Evolutionary conservation across 176 grass and related monocot species (phyloP).

Genomic region (Oryza australiensis): DNA sequence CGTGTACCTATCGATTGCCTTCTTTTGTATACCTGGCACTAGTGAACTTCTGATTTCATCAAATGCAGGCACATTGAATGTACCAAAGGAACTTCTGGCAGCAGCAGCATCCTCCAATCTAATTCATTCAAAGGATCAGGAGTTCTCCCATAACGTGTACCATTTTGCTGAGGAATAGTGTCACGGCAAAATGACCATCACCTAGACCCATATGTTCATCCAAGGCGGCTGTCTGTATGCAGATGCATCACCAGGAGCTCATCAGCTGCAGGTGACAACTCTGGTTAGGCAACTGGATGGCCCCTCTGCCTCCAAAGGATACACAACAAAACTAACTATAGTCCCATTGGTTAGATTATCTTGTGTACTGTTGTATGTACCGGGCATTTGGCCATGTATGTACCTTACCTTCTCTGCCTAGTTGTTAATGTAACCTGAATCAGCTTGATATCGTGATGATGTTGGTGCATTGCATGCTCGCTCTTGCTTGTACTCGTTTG

Average conservation of each 20-base stretch:
- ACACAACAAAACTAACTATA: neutral
- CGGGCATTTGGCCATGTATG: neutral
- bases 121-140: constrained; percentile 15
- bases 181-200: neutral
- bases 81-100: neutral
- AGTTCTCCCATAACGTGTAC: neutral
- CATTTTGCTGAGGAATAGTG: neutral
- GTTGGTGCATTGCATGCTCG: neutral
- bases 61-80: neutral
- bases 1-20: neutral
- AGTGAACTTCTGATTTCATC: neutral
- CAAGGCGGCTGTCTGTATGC: neutral
- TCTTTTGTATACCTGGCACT: neutral
- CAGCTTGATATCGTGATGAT: neutral
- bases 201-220: neutral
- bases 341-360: neutral
- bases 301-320: neutral
- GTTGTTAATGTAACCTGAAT: constrained; percentile 20
- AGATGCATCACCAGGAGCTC: neutral
- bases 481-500: neutral
- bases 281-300: neutral
- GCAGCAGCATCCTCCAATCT: neutral
- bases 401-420: neutral
- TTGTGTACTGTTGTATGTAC: constrained; percentile 22
- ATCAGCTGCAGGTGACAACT: neutral